Base-by-base conservation (phyloP, 768 basidiomycete genomes). In the Xerocomus brunneocitrinus region DNA sequence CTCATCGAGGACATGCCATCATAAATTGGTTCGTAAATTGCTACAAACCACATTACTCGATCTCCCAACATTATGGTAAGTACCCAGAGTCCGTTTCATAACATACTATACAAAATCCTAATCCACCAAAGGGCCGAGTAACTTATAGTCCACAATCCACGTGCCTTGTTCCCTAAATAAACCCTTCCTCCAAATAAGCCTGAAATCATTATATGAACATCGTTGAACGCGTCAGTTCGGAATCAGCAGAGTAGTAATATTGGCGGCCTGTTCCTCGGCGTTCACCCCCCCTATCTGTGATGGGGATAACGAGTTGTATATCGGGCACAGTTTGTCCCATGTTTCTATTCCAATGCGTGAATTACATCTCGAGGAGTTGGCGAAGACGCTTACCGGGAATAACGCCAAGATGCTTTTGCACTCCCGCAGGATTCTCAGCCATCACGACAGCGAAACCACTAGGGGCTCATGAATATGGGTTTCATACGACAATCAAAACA, bases 381-480 rank as follows among this genome's bases (percentile, higher is more conserved):
- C 14, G 10, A 25, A 10, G 47, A 24, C n/a, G 13, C 58, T 46
- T 38, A 68, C 65, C 6, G 4, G 66, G 56, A 25, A 58, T 49
- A 24, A 2, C n/a, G 5, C 56, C 56, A 4, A 67, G 36, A 41
- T 67, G 56, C 2, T 14, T n/a, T 3, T 19, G 34, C 10, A 54
- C 54, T 12, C 60, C 67, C 3, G 44, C 14, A 4, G 65, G 67
- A 45, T 64, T 28, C 47, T 67, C 63, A 2, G 59, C 66, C 55
- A 67, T 52, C 5, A 67, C 63, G 3, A 69, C 30, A 41, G 61
- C 65, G 5, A 67, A 67, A 0, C 65, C 67, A 43, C 66, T 68
- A 38, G 6, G 14, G 13, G 43, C 5, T 25, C 32, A 16, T 44
- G 8, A 19, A 55, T 14, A 53, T 32, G 39, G 5, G 19, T 27